Evolutionary conservation across 139 green algal genomes (phyloP).

Genomic region (Tetraselmis chui): DNA sequence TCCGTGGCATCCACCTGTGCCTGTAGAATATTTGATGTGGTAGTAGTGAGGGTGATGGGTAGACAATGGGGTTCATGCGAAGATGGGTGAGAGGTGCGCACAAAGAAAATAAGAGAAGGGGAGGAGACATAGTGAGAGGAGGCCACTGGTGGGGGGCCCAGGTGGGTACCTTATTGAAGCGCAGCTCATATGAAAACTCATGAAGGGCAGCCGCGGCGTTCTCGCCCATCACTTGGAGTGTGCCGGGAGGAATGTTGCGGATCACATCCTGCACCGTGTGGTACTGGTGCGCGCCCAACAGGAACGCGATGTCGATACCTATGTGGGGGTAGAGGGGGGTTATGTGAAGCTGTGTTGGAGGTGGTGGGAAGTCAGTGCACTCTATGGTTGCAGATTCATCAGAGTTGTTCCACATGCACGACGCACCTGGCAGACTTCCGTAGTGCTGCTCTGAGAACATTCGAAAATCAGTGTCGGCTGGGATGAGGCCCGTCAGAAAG

Average conservation of each 20-base stretch:
- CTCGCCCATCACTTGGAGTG: conserved; percentile 54
- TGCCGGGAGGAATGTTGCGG: conserved; percentile 43
- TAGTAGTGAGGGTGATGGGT: no score
- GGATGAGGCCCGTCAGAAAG: conserved; percentile 49
- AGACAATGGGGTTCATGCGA: no score
- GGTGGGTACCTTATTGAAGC: not conserved
- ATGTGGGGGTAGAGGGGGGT: conserved; percentile 12
- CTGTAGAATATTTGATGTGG: no score
- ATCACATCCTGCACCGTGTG: conserved; percentile 47
- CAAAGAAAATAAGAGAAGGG: no score
- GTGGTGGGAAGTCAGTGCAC: no score
- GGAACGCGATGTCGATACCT: conserved; percentile 61
- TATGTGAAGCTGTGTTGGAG: not conserved
- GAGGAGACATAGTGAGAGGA: no score
- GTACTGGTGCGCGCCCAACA: conserved; percentile 55
- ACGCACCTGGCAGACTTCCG: not conserved
- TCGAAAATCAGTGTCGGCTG: conserved; percentile 68
- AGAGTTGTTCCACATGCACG: no score
- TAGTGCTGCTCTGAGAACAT: conserved; percentile 47
- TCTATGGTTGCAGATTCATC: no score
- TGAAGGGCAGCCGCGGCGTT: conserved; percentile 28
- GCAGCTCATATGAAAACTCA: conserved; percentile 30
- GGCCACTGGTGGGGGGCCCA: no score
- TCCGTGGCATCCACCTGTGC: not conserved
- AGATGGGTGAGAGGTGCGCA: no score